phyloP scores from a whole-genome alignment of 2,329 filamentous ascomycete species.

The Hypoxylon rubiginosum region DNA sequence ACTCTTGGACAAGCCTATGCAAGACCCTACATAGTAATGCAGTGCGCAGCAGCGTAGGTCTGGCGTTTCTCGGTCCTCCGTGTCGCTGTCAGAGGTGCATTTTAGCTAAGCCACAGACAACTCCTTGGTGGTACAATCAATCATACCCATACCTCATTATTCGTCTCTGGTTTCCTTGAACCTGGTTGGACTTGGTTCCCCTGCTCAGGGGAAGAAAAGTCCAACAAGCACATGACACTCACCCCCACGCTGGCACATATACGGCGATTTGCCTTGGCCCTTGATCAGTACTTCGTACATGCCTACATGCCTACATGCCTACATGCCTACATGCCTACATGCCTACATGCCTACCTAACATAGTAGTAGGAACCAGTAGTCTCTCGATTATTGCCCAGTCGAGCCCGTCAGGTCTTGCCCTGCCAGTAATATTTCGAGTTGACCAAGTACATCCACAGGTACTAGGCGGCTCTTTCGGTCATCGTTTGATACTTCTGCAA shows the following conservation, averaged over 20 bases:
- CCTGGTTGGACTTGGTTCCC: slow-evolving; percentile 19
- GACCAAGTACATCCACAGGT: slow-evolving; percentile 6
- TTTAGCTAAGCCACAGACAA: slow-evolving; percentile 36
- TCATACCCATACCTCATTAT: slow-evolving; percentile 26
- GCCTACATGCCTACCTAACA: too few relatives aligned
- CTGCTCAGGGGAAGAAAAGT: slow-evolving; percentile 26
- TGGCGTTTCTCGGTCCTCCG: slow-evolving; percentile 9
- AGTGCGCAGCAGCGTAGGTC: slow-evolving; percentile 8
- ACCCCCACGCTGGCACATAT: slow-evolving; percentile 29
- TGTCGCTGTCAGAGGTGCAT: slow-evolving; percentile 32
- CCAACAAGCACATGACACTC: slow-evolving; percentile 30
- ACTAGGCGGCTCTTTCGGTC: slow-evolving; percentile 35
- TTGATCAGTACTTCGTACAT: slow-evolving; percentile 4
- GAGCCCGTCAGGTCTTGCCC: slow-evolving; percentile 10
- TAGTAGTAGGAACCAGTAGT: not conserved
- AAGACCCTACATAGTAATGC: slow-evolving; percentile 10
- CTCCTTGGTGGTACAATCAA: slow-evolving; percentile 32
- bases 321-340: too few relatives aligned
- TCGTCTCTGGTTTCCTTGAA: slow-evolving; percentile 6
- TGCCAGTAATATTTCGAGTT: slow-evolving; percentile 17
- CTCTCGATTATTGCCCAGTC: slow-evolving; percentile 17
- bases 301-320: too few relatives aligned
- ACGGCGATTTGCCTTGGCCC: slow-evolving; percentile 11
- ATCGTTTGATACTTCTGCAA: slow-evolving; percentile 21
- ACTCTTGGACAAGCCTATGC: not conserved